Evolutionary conservation across 2,329 filamentous ascomycete species (phyloP), one percentile per base, ranked within the genome.

Genomic region (Epichloe uncinata): DNA sequence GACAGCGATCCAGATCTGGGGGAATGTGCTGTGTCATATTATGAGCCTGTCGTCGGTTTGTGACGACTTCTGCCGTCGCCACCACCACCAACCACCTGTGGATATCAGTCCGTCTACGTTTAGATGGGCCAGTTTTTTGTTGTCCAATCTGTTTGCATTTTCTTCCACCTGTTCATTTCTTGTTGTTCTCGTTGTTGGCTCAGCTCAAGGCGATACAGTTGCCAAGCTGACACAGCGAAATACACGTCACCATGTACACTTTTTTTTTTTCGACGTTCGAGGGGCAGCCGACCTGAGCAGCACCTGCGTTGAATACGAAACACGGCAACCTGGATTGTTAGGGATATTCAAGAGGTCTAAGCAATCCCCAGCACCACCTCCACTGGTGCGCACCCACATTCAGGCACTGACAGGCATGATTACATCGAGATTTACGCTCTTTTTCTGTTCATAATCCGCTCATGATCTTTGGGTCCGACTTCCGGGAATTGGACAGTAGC

Each of bases 1-100:
- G 70, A 38, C 64, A 60, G 52, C 63, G 69, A 22, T 66, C 70
- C 45, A 64, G 72, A 33, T 63, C 68, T 44, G 59, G 64, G 64
- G 67, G 68, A 42, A 38, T 46, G 38, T 78, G 74, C 63, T 78
- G 74, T 55, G 68, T 77, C 45, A 73, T 78, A 54, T 66, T 76
- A 70, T 75, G 64, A 68, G 30, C n/a, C 11, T 12, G 16, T 5
- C 22, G 42, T 12, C 5, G 30, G 15, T 22, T 20, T 34, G 12
- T 4, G 35, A 7, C 11, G n/a, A 11, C 18, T 45, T 38, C 16
- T 22, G 11, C 36, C 30, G 22, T 44, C 8, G 16, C 36, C n/a
- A n/a, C n/a, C 36, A 38, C 16, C 16, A 9, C 38, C 16, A 26
- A 9, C 38, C 16, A 8, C 22, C 16, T 41, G 9, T 20, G 38